These are phyloP conservation scores for Citrus medica DNA, from an alignment of 345 rosid species.

Conservation along the genomic window DNA sequence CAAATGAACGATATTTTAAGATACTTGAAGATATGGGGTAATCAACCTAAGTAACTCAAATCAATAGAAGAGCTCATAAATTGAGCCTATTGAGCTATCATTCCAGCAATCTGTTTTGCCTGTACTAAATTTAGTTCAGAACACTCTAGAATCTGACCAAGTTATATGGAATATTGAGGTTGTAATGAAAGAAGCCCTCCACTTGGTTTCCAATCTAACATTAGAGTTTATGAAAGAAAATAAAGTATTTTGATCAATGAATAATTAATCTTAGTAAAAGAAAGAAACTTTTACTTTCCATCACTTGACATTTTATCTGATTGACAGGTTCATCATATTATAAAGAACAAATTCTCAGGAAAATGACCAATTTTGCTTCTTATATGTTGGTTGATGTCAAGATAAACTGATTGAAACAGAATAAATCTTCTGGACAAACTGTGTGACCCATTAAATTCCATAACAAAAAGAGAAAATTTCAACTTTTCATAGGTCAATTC, in stretches of 20 bases:
- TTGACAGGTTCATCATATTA: neutral
- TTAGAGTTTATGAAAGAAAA: neutral
- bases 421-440: neutral
- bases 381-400: neutral
- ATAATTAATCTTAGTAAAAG: neutral
- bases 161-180: neutral
- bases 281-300: neutral
- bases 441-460: neutral
- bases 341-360: neutral
- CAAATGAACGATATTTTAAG: neutral
- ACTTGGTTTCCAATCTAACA: neutral
- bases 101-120: neutral
- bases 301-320: neutral
- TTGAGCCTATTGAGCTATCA: neutral
- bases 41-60: neutral
- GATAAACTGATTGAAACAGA: neutral
- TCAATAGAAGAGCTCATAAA: neutral
- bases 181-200: neutral
- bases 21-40: neutral
- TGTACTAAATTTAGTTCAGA: neutral
- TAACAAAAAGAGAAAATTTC: neutral
- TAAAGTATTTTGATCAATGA: neutral
- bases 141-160: neutral
- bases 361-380: conserved; percentile 1
- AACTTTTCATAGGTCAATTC: neutral